Conservation (phyloP, 345 rosid species). For the Carallia pectinifolia region DNA sequence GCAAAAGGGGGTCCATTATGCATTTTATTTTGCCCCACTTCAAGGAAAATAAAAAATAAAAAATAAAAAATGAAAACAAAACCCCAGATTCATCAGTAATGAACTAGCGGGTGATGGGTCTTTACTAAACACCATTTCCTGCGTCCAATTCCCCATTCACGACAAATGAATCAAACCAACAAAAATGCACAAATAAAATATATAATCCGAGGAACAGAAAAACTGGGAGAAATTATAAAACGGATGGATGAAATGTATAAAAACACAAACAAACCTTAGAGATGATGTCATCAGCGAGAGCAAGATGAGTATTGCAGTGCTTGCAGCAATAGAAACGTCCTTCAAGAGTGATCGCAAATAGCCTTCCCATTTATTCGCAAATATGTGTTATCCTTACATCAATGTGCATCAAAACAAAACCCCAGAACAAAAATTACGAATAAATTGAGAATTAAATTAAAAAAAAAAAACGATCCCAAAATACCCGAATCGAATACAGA, state of each 20-base stretch:
- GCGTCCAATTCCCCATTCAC: not conserved
- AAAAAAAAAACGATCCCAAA: not conserved
- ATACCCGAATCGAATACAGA: not conserved
- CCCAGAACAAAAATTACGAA: not conserved
- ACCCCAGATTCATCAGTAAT: not conserved
- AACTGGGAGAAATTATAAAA: not conserved
- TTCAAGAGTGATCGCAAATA: constrained; percentile 55
- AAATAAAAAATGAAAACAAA: not conserved
- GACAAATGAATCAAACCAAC: not conserved
- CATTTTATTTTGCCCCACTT: no score
- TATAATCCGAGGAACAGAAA: not conserved
- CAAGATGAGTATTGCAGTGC: constrained; percentile 70
- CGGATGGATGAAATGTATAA: not conserved
- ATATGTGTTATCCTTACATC: not conserved
- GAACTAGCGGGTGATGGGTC: not conserved
- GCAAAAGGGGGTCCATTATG: not conserved
- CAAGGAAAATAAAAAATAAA: not conserved
- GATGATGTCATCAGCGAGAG: constrained; percentile 43
- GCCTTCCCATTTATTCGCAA: constrained; percentile 53
- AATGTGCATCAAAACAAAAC: not conserved
- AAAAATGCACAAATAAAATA: not conserved
- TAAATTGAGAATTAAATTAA: not conserved
- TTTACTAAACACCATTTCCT: not conserved
- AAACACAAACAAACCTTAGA: constrained; percentile 47
- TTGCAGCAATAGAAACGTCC: constrained; percentile 66